Evolutionary conservation across 306 rosid genomes (phyloP).

Genomic region (Quercus agrifolia): DNA sequence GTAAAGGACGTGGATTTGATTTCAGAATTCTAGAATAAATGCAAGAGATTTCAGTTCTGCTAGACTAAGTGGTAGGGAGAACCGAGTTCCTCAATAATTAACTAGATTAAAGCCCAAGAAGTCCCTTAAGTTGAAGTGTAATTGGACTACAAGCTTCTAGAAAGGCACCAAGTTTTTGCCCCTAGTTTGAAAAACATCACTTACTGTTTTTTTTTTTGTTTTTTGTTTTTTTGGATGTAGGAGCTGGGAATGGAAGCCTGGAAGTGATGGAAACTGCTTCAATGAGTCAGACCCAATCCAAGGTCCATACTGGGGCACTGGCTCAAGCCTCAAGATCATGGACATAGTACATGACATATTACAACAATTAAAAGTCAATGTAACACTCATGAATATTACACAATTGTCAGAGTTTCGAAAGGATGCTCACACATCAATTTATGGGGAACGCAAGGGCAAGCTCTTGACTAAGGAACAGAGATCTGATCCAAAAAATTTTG

Average conservation of each 20-base stretch:
- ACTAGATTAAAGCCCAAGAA: too few relatives aligned
- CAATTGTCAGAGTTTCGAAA: conserved; percentile 80
- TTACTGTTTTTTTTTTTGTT: not conserved
- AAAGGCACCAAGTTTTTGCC: not conserved
- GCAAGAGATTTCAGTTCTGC: too few relatives aligned
- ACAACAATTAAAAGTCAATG: conserved; percentile 45
- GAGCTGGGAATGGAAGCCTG: conserved; percentile 95
- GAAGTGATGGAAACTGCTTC: conserved; percentile 73
- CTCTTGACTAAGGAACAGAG: conserved; percentile 74
- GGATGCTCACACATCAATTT: conserved; percentile 80
- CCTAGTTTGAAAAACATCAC: not conserved
- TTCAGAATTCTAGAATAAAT: too few relatives aligned
- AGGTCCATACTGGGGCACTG: conserved; percentile 77
- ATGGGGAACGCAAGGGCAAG: conserved; percentile 79
- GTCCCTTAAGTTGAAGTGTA: too few relatives aligned
- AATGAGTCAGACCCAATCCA: conserved; percentile 66
- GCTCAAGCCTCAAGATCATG: conserved; percentile 86
- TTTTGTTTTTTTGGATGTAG: conserved; percentile 20
- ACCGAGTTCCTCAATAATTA: too few relatives aligned
- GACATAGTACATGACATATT: conserved; percentile 38
- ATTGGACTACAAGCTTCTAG: too few relatives aligned
- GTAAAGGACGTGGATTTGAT: too few relatives aligned
- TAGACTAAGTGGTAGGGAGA: too few relatives aligned
- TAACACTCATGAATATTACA: conserved; percentile 70
- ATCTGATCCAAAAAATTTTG: conserved; percentile 68